Evolutionary conservation across 768 basidiomycete species (phyloP), one percentile per base, ranked within the genome.

Genomic region (Fistulinella prunicolor): DNA sequence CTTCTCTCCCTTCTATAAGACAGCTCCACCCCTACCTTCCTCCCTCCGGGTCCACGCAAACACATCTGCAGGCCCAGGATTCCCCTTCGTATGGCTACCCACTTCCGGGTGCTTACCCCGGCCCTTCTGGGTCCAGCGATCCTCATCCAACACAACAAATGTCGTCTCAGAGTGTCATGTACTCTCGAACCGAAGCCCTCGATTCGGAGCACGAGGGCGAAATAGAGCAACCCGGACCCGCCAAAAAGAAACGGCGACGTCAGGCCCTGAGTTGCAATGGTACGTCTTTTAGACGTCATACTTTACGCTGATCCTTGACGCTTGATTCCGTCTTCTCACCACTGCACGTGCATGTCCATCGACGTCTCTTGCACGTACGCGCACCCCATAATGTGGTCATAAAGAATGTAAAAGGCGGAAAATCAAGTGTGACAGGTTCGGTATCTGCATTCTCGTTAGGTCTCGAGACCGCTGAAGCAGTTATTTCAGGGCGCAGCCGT

Each of bases 251-350:
- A 68, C 73, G 89, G 44, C 75, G 89, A 44, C 72, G 89, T 38
- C 88, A 91, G 63, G 88, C 89, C 32, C 69, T 91, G 56, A 91
- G 88, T 62, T 91, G 89, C 67, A 91, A 88, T 44, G 88, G 88
- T 89, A 64, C 70, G 77, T 70, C 36, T 36, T 47, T 45, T 22
- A 23, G 1, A 45, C 41, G 47, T 56, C 56, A 55, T 51, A 53
- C 44, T 40, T 47, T 51, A 57, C 59, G 55, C 49, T 51, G 53
- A 56, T 49, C 51, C 20, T 44, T 63, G 46, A 61, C 54, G 41
- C 23, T 24, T 10, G 6, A 28, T 28, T 10, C 26, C 46, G 37
- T 51, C 26, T 21, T 43, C 28, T 16, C 45, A n/a, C 28, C n/a
- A 26, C 13, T 37, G 21, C 38, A 19, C 28, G 13, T 38, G 34